Conservation (phyloP, 768 basidiomycete genomes). For the Tricholoma hemisulphureum region DNA sequence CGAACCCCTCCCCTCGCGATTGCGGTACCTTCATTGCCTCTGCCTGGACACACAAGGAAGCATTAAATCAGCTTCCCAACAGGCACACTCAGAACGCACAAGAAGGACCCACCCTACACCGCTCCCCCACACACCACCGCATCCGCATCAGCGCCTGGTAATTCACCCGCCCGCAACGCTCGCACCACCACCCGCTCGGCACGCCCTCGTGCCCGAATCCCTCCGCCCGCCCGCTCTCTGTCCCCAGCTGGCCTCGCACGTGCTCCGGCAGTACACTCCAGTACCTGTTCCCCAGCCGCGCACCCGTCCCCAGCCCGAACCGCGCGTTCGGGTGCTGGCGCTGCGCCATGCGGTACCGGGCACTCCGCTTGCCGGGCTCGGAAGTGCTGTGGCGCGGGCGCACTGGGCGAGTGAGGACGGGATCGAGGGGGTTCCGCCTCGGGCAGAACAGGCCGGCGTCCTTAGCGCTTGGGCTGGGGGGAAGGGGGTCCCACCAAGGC, state of each 20-base stretch:
- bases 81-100: not conserved
- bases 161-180: slow-evolving; percentile 47
- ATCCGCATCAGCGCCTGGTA: slow-evolving; percentile 45
- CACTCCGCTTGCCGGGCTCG: slow-evolving; percentile 13
- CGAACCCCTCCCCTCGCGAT: slow-evolving; percentile 10
- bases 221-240: slow-evolving; percentile 15
- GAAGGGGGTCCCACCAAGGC: slow-evolving; percentile 28
- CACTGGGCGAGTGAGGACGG: not conserved
- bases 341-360: slow-evolving; percentile 22
- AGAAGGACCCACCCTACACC: slow-evolving; percentile 36
- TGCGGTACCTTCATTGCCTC: not conserved
- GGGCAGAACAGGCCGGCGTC: too few species aligned
- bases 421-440: not conserved
- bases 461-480: not conserved
- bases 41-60: not conserved
- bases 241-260: slow-evolving; percentile 14
- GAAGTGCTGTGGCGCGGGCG: not conserved
- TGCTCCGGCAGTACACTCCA: not conserved
- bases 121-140: slow-evolving; percentile 40
- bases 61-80: not conserved
- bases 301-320: not conserved
- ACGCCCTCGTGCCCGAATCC: slow-evolving; percentile 30
- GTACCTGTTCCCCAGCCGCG: not conserved
- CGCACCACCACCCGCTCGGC: slow-evolving; percentile 50
- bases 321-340: slow-evolving; percentile 20